A percentile compares a stretch with the other conserved stretches of the same genome.
Conservation (phyloP, 1,284 basidiomycete species). For the Grifola frondosa region DNA sequence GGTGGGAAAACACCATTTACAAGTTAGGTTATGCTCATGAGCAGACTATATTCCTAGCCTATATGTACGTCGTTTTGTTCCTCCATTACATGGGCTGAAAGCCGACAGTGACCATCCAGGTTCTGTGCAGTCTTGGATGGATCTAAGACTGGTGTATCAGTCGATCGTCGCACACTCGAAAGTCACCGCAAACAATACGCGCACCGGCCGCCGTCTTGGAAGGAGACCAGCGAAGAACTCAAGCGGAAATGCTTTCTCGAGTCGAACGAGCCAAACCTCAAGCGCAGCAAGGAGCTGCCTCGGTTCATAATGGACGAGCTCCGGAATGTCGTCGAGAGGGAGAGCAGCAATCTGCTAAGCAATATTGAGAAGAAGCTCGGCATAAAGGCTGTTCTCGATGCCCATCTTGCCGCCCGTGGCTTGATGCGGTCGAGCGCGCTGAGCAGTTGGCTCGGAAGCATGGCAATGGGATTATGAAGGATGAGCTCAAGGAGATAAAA, state of each 20-base stretch:
- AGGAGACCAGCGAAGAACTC: conserved; percentile 31
- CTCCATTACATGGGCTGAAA: conserved; percentile 2
- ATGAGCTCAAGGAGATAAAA: conserved; percentile 29
- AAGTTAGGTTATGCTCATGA: conserved; percentile 46
- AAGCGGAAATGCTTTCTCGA: not conserved
- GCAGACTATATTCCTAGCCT: conserved; percentile 53
- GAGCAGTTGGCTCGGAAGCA: conserved; percentile 1
- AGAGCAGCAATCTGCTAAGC: conserved; percentile 18
- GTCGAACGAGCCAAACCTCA: conserved; percentile 5
- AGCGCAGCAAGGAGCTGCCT: conserved; percentile 17
- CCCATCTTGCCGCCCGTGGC: conserved; percentile 33
- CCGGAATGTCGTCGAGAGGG: conserved; percentile 24
- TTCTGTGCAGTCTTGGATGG: conserved; percentile 63
- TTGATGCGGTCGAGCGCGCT: conserved; percentile 30
- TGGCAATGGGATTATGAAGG: conserved; percentile 11
- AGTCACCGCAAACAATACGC: conserved; percentile 17
- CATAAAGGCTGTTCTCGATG: conserved; percentile 19
- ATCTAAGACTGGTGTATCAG: conserved; percentile 55
- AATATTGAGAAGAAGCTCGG: conserved; percentile 31
- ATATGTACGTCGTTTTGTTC: conserved; percentile 48
- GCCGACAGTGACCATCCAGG: conserved; percentile 32
- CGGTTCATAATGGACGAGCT: conserved; percentile 55
- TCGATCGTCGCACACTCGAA: conserved; percentile 34
- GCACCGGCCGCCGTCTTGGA: conserved; percentile 31
- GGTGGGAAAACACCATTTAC: conserved; percentile 56